Evolutionary conservation across 2,329 filamentous ascomycete genomes (phyloP).

Genomic region (Endocalyx cinctus): DNA sequence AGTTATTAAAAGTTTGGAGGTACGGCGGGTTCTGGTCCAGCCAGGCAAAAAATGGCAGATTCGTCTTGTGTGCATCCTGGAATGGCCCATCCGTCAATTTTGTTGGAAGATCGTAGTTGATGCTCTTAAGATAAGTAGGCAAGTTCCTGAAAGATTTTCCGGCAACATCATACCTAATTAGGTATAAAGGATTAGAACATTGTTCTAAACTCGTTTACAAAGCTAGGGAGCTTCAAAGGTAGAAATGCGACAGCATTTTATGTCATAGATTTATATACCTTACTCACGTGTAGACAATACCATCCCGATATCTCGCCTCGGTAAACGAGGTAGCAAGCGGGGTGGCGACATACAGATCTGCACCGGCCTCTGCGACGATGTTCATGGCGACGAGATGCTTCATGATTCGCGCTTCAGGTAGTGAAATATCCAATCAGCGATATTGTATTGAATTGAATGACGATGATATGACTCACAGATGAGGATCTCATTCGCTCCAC

Average conservation of each 20-base stretch:
- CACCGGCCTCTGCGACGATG: slow-evolving; percentile 21
- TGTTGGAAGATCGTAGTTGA: slow-evolving; percentile 23
- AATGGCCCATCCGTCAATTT: slow-evolving; percentile 28
- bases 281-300: slow-evolving; percentile 24
- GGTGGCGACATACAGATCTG: slow-evolving; percentile 24
- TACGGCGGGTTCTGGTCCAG: slow-evolving; percentile 30
- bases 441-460: too few relatives aligned
- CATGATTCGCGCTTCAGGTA: slow-evolving; percentile 27
- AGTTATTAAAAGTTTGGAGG: slow-evolving; percentile 28
- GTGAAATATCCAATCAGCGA: too few relatives aligned
- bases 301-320: slow-evolving; percentile 29
- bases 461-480: slow-evolving; percentile 5
- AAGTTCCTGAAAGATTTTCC: slow-evolving; percentile 28
- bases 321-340: slow-evolving; percentile 28
- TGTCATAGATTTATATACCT: too few relatives aligned
- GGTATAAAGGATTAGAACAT: slow-evolving; percentile 1
- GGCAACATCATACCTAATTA: slow-evolving; percentile 31
- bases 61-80: slow-evolving; percentile 30
- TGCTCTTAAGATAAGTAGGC: slow-evolving; percentile 27
- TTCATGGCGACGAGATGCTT: slow-evolving; percentile 35
- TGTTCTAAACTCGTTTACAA: too few relatives aligned
- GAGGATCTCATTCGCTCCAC: slow-evolving; percentile 22
- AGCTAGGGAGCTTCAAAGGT: too few relatives aligned
- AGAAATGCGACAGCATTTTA: too few relatives aligned
- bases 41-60: slow-evolving; percentile 32